phyloP scores from a whole-genome alignment of 495 filamentous ascomycete species.

The Aspergillus wentii region DNA sequence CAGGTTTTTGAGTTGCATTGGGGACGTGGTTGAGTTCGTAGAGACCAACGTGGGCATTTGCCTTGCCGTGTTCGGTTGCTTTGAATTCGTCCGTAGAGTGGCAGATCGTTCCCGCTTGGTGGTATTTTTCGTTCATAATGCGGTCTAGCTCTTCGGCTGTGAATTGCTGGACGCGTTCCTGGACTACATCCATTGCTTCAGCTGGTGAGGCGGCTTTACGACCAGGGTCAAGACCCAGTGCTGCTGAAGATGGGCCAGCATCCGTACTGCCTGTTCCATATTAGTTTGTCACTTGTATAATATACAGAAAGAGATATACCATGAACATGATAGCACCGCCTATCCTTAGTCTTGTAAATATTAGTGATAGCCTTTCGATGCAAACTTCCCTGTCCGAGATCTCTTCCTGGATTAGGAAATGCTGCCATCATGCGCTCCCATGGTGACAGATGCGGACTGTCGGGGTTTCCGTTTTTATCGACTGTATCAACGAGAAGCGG shows the following conservation, averaged over 20 bases:
- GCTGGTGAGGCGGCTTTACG: background rate
- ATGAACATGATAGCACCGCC: slow-evolving; percentile 48
- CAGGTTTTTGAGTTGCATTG: slow-evolving; percentile 25
- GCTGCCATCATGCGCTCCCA: slow-evolving; percentile 5
- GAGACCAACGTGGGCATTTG: slow-evolving; percentile 44
- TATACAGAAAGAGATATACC: slow-evolving; percentile 11
- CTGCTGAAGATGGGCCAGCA: slow-evolving; percentile 32
- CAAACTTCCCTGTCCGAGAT: slow-evolving; percentile 6
- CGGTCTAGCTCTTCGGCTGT: slow-evolving; percentile 28
- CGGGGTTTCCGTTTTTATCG: slow-evolving; percentile 4
- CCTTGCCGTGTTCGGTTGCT: slow-evolving; percentile 43
- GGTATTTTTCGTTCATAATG: slow-evolving; percentile 39
- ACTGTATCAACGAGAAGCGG: slow-evolving; percentile 11
- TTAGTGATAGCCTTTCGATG: slow-evolving; percentile 38
- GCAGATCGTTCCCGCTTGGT: slow-evolving; percentile 50
- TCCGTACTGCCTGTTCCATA: slow-evolving; percentile 39
- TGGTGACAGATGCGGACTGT: background rate
- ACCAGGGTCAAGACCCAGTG: slow-evolving; percentile 35
- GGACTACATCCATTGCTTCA: slow-evolving; percentile 2
- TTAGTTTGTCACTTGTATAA: background rate
- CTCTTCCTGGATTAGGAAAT: slow-evolving; percentile 17
- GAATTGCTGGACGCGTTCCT: slow-evolving; percentile 1
- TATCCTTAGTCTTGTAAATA: slow-evolving; percentile 49
- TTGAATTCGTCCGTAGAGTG: slow-evolving; percentile 42
- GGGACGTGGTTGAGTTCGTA: slow-evolving; percentile 36